phyloP scores from a whole-genome alignment of 116 monocot species.

The Iris pallida region DNA sequence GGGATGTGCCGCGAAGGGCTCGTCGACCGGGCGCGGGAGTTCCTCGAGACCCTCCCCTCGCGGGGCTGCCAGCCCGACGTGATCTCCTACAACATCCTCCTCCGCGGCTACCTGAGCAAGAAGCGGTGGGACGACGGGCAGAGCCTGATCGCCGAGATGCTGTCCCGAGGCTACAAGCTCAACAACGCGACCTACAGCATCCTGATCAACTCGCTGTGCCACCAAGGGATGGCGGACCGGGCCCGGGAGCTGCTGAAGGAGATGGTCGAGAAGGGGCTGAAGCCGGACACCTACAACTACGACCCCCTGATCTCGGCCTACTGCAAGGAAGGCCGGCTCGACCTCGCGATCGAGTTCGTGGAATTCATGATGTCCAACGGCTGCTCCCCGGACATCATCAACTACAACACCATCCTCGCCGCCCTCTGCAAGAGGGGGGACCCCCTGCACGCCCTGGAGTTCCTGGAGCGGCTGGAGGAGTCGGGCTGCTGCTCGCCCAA shows the following conservation, averaged over 20 bases:
- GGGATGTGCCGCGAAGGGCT: slow-evolving; percentile 38
- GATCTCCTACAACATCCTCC: slow-evolving; percentile 43
- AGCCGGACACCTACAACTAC: slow-evolving; percentile 52
- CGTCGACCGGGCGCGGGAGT: slow-evolving; percentile 21
- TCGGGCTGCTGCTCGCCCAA: slow-evolving; percentile 41
- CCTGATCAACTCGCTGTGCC: slow-evolving; percentile 52
- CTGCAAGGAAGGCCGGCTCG: slow-evolving; percentile 56
- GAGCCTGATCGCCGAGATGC: slow-evolving; percentile 43
- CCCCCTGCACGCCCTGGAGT: slow-evolving; percentile 33
- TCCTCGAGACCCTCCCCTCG: slow-evolving; percentile 18
- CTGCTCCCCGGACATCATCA: slow-evolving; percentile 55
- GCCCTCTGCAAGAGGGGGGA: slow-evolving; percentile 68
- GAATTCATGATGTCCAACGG: slow-evolving; percentile 48
- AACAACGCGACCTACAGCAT: slow-evolving; percentile 46
- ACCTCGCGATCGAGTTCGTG: slow-evolving; percentile 57
- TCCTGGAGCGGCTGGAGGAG: slow-evolving; percentile 37
- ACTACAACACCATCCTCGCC: slow-evolving; percentile 61
- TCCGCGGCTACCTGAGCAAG: slow-evolving; percentile 31
- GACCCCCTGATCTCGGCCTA: slow-evolving; percentile 55
- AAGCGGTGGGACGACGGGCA: slow-evolving; percentile 50
- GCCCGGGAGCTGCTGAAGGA: slow-evolving; percentile 45
- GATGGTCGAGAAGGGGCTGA: slow-evolving; percentile 41
- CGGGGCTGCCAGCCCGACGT: slow-evolving; percentile 41
- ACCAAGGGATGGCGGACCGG: slow-evolving; percentile 39
- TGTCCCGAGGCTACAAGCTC: slow-evolving; percentile 11